Evolutionary conservation across 202 grass and related monocot genomes (phyloP).

Genomic region (Setaria italica): DNA sequence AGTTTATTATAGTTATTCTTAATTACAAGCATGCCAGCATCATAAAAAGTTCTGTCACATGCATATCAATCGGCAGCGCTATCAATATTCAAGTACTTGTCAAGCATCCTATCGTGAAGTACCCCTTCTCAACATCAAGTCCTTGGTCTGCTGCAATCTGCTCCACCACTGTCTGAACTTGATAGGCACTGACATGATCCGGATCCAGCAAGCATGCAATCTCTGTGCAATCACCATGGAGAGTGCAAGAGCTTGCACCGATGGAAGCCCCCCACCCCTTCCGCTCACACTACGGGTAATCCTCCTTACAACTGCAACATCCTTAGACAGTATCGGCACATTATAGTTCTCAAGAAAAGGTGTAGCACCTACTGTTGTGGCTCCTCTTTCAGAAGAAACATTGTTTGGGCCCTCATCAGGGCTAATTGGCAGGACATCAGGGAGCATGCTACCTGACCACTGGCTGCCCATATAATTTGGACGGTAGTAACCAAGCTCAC

Average conservation of each 20-base stretch:
- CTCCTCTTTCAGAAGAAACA: conserved; percentile 52
- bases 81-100: conserved; percentile 53
- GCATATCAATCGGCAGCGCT: conserved; percentile 35
- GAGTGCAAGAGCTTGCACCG: conserved; percentile 63
- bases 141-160: conserved; percentile 61
- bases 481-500: conserved; percentile 68
- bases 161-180: conserved; percentile 66
- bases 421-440: conserved; percentile 47
- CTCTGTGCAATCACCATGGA: conserved; percentile 60
- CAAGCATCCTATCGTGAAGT: conserved; percentile 73
- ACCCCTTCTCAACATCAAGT: conserved; percentile 66
- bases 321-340: conserved; percentile 52
- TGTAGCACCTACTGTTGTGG: conserved; percentile 57
- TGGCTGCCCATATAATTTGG: conserved; percentile 55
- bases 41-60: neutral
- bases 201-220: conserved; percentile 75
- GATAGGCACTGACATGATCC: conserved; percentile 41
- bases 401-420: conserved; percentile 57
- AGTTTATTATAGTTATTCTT: neutral
- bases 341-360: conserved; percentile 64
- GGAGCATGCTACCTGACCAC: conserved; percentile 56
- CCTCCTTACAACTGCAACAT: conserved; percentile 55
- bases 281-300: conserved; percentile 62
- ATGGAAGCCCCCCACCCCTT: conserved; percentile 59
- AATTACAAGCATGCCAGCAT: neutral